phyloP scores from a whole-genome alignment of 2,329 filamentous ascomycete species.

The Penicillium sp. region DNA sequence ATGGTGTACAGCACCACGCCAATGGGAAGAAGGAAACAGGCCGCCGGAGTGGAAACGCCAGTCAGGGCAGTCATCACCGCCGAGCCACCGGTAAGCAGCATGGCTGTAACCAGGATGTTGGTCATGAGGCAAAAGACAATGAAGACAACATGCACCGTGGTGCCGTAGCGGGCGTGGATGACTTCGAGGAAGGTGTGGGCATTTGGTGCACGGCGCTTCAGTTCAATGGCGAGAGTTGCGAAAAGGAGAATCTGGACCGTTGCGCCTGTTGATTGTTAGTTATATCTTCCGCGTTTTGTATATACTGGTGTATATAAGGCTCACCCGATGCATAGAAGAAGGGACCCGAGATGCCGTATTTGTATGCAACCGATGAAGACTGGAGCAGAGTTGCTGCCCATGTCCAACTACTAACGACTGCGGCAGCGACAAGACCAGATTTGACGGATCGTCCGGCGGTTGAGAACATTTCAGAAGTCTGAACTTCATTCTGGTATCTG shows the following conservation, averaged over 20 bases:
- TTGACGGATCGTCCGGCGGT: constrained; percentile 86
- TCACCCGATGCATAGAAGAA: constrained; percentile 62
- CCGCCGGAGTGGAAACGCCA: constrained; percentile 70
- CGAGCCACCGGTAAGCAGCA: constrained; percentile 79
- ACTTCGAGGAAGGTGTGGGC: constrained; percentile 81
- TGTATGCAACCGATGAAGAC: constrained; percentile 74
- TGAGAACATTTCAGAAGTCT: constrained; percentile 89
- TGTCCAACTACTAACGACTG: constrained; percentile 90
- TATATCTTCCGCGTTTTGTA: constrained; percentile 26
- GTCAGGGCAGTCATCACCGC: constrained; percentile 68
- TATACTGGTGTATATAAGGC: constrained; percentile 13
- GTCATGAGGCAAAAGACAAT: constrained; percentile 78
- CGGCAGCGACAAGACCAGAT: constrained; percentile 77
- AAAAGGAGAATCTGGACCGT: constrained; percentile 86
- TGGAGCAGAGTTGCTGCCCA: constrained; percentile 83
- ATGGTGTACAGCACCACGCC: constrained; percentile 77
- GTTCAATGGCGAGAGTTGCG: constrained; percentile 80
- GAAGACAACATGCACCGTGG: constrained; percentile 67
- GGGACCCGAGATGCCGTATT: constrained; percentile 64
- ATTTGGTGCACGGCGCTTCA: constrained; percentile 81
- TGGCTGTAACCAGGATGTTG: constrained; percentile 80
- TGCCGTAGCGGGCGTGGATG: constrained; percentile 73
- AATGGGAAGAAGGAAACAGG: constrained; percentile 75
- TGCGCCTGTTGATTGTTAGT: constrained; percentile 58
- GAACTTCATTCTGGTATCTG: constrained; percentile 64